Base-by-base conservation (phyloP, 495 filamentous ascomycete genomes). In the Penicillium atrosanguineum region DNA sequence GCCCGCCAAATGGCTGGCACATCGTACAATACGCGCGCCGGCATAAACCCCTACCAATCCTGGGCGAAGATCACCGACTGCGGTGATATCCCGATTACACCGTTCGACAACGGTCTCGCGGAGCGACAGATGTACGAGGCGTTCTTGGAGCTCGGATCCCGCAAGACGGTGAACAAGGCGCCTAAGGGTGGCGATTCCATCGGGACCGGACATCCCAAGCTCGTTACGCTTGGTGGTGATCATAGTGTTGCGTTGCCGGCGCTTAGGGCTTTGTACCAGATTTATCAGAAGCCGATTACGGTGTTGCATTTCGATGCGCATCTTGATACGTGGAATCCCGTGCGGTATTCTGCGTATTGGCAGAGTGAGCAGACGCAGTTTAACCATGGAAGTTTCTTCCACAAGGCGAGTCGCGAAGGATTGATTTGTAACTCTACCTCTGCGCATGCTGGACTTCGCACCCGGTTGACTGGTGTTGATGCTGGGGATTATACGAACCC, bases 221-320 rank as follows among this genome's bases (percentile, higher is more conserved):
- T 93, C 25, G 73, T 94, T n/a, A 88, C 85, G 0, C 75, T 95
- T 0, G 90, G 90, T 40, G 90, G 90, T 14, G 90, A 95, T 62
- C 90, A 93, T 66, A 87, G 83, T 61, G 74, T 94, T 31, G 87
- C 87, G 2, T 76, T 94, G 11, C 85, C 89, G 4, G 88, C 88
- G 6, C 77, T 95, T 19, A 76, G 90, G 4, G 87, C 87, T 0
- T 64, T 92, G 48, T 80, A 85, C 46, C 79, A 82, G 57, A 76
- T 87, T n/a, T 83, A 92, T 65, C 83, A 84, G 26, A 74, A 79
- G 52, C 85, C 87, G 1, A 76, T 94, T 25, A 82, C 88, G 4
- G 90, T 94, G 12, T 75, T 95, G 43, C 90, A 95, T 68, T 94
- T 94, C 68, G 90, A 94, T 61, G 88, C 83, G 9, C 86, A 89